Base-by-base conservation (phyloP, 495 filamentous ascomycete genomes). In the Arthonia radiata region DNA sequence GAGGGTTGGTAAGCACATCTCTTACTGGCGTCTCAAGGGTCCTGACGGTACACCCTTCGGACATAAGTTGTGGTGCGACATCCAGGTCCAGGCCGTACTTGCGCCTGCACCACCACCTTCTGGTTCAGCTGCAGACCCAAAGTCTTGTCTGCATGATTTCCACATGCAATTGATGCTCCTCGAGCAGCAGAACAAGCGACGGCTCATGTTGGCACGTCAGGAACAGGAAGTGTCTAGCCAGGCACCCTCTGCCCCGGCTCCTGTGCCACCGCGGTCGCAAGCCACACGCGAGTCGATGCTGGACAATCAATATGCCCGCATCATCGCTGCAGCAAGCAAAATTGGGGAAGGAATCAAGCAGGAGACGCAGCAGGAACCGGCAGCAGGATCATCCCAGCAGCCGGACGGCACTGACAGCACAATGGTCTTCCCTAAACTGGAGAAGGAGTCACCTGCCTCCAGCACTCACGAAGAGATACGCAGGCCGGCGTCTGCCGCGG, bases 361-460 rank as follows among this genome's bases (percentile, higher is more conserved):
- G 24, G 38, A 41, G 13, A 42, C 12, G 9, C 24, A 31, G 23
- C 29, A 34, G 0, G 40, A 43, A 31, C 28, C 35, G 11, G 36
- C n/a, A 36, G 19, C 31, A 35, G 18, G 26, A 37, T 26, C 25
- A 21, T 29, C 44, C 14, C 27, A 38, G 5, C 32, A 41, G 37
- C 43, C 16, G 47, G 59, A n/a, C n/a, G n/a, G n/a, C n/a, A n/a
- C n/a, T n/a, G n/a, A n/a, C 27, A 73, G 71, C 45, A 61, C 70
- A 31, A 92, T 94, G 78, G 80, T 94, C 40, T 94, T 97, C 65
- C 89, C 89, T 33, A 83, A 73, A 49, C 64, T 97, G 12, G 79
- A 86, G 33, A 91, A 92, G 49, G 86, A 94, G 47, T 89, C 80
- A 11, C 83, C 86, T 3, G 59, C 63, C 18, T 56, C 69, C 8